phyloP scores from a whole-genome alignment of 768 basidiomycete species.

The Tricholoma furcatifolium region DNA sequence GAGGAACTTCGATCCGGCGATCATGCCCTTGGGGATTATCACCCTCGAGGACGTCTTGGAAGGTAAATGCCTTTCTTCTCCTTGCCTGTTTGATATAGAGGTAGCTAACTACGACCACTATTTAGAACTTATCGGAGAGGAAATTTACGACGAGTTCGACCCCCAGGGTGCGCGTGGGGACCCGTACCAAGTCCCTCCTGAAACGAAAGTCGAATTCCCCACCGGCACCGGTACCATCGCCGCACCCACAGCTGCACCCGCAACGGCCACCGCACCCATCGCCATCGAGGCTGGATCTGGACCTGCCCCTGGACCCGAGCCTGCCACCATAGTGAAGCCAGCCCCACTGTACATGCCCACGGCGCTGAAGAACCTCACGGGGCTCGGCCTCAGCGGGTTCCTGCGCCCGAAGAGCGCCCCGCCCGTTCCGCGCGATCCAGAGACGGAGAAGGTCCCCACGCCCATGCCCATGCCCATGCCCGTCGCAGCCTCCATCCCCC shows the following conservation, averaged over 20 bases:
- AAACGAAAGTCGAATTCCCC: background rate
- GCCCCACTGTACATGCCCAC: conserved; percentile 34
- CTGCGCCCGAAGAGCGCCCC: conserved; percentile 56
- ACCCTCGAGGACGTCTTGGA: conserved; percentile 93
- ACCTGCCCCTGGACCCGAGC: conserved; percentile 3
- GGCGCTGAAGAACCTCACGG: conserved; percentile 43
- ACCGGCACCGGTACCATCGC: background rate
- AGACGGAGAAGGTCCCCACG: conserved; percentile 11
- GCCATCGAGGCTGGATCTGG: no score
- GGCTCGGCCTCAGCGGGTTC: conserved; percentile 49
- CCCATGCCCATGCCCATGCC: conserved; percentile 5
- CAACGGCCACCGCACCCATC: background rate
- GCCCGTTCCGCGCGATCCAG: conserved; percentile 41
- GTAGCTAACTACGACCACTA: background rate
- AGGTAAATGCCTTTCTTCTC: conserved; percentile 40
- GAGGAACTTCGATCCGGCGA: no score
- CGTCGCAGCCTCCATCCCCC: no score
- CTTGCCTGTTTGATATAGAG: background rate
- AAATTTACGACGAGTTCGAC: conserved; percentile 92
- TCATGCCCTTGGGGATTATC: no score
- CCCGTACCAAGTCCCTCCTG: conserved; percentile 35
- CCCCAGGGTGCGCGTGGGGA: conserved; percentile 66
- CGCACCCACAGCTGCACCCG: background rate
- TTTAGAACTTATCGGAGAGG: conserved; percentile 86
- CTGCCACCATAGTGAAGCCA: conserved; percentile 11